Evolutionary conservation across 169 alveolate species (phyloP).

Genomic region (Babesia caballi): DNA sequence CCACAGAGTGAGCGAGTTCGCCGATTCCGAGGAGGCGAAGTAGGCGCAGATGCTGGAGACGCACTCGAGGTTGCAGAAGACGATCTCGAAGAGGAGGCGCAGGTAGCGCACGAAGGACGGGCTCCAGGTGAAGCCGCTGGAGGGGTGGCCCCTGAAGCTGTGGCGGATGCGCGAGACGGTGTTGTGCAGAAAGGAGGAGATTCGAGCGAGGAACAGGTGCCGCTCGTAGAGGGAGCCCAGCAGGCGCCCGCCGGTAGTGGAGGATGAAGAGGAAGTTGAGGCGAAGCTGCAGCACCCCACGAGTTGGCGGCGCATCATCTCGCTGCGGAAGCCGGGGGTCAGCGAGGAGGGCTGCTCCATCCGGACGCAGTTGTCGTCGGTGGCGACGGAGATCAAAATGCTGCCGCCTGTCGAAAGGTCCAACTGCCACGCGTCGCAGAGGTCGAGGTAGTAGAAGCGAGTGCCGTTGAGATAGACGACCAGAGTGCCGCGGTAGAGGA

Average conservation of each 20-base stretch:
- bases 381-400: background rate
- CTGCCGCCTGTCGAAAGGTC: background rate
- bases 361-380: background rate
- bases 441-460: constrained; percentile 5
- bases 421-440: constrained; percentile 3
- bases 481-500: constrained; percentile 15
- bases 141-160: background rate
- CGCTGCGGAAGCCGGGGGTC: constrained; percentile 55
- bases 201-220: background rate
- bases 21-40: background rate
- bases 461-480: constrained; percentile 31
- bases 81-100: constrained; percentile 21
- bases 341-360: constrained; percentile 18
- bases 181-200: constrained; percentile 7
- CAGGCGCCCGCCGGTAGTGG: too few relatives aligned
- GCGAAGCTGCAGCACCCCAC: background rate
- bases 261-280: background rate
- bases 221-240: constrained; percentile 14
- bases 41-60: background rate
- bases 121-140: background rate
- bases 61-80: constrained; percentile 30
- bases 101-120: constrained; percentile 11
- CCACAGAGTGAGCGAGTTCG: constrained; percentile 50
- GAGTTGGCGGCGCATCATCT: constrained; percentile 20
- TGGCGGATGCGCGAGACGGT: constrained; percentile 1